A percentile compares a stretch with the other conserved stretches of the same genome.
Evolutionary conservation across 2,329 filamentous ascomycete species (phyloP).

Genomic region (Penicillium paneum): DNA sequence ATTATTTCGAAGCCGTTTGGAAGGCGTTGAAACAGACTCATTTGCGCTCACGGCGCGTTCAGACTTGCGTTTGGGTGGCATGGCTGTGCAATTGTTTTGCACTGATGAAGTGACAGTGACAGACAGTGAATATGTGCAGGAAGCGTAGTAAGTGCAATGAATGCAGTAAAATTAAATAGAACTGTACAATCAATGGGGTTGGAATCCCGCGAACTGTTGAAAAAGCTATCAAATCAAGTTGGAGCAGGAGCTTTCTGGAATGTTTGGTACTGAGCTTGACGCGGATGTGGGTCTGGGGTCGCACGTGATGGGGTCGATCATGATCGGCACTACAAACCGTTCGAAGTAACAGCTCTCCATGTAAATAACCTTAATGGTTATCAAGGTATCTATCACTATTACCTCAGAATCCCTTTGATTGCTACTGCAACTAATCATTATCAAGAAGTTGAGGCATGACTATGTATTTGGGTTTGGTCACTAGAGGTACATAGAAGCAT

Average conservation of each 20-base stretch:
- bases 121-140: neutral
- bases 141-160: neutral
- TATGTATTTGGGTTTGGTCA: too few relatives aligned
- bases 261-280: constrained; percentile 12
- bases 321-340: neutral
- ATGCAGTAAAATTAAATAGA: too few relatives aligned
- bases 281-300: constrained; percentile 11
- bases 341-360: neutral
- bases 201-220: neutral
- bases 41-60: constrained; percentile 20
- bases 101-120: neutral
- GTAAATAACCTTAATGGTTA: neutral
- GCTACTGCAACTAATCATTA: too few relatives aligned
- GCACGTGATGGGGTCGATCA: constrained; percentile 9
- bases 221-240: neutral
- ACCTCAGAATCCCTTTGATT: neutral
- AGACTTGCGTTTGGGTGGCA: constrained; percentile 30
- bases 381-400: neutral
- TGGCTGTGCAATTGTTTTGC: neutral
- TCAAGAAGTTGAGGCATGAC: neutral
- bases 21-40: constrained; percentile 15
- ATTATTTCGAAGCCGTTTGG: constrained; percentile 25
- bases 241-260: neutral
- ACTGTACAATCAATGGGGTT: neutral
- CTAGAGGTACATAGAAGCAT: neutral